These are phyloP conservation scores for Dactylella cylindrospora DNA, from an alignment of 2,329 filamentous ascomycete genomes.

Conservation along the genomic window DNA sequence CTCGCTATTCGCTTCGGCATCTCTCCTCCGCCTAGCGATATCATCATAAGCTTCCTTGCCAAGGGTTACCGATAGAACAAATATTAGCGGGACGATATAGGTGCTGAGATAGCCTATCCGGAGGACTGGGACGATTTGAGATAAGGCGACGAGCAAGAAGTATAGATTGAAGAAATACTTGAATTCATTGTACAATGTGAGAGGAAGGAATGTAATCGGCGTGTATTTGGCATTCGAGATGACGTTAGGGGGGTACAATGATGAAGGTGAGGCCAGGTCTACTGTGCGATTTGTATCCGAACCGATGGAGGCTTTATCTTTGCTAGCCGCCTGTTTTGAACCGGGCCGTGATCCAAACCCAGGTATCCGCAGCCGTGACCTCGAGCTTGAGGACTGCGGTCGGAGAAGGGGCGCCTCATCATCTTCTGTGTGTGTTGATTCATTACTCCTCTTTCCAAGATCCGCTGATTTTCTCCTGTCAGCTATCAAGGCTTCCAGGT, in stretches of 20 bases:
- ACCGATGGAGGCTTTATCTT: slow-evolving; percentile 59
- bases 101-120: slow-evolving; percentile 93
- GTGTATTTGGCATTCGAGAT: slow-evolving; percentile 99
- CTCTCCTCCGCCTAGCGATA: slow-evolving; percentile 77
- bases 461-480: slow-evolving; percentile 39
- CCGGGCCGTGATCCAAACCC: slow-evolving; percentile 44
- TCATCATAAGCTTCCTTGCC: slow-evolving; percentile 96
- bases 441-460: slow-evolving; percentile 31
- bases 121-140: slow-evolving; percentile 84
- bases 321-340: slow-evolving; percentile 45
- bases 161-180: slow-evolving; percentile 99
- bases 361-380: slow-evolving; percentile 15
- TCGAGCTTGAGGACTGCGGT: slow-evolving; percentile 18
- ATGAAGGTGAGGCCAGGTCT: slow-evolving; percentile 24
- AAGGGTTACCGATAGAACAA: slow-evolving; percentile 87
- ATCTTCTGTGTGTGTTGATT: slow-evolving; percentile 25
- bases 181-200: slow-evolving; percentile 97
- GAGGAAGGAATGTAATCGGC: slow-evolving; percentile 85
- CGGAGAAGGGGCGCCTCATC: slow-evolving; percentile 37
- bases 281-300: slow-evolving; percentile 63
- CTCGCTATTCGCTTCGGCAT: slow-evolving; percentile 93
- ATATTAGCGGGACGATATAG: slow-evolving; percentile 87
- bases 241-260: slow-evolving; percentile 78
- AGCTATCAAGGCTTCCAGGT: slow-evolving; percentile 34
- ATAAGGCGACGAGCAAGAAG: slow-evolving; percentile 90